These are phyloP conservation scores for Xylariaceae sp. DNA, from an alignment of 2,329 filamentous ascomycete genomes.

Conservation along the genomic window DNA sequence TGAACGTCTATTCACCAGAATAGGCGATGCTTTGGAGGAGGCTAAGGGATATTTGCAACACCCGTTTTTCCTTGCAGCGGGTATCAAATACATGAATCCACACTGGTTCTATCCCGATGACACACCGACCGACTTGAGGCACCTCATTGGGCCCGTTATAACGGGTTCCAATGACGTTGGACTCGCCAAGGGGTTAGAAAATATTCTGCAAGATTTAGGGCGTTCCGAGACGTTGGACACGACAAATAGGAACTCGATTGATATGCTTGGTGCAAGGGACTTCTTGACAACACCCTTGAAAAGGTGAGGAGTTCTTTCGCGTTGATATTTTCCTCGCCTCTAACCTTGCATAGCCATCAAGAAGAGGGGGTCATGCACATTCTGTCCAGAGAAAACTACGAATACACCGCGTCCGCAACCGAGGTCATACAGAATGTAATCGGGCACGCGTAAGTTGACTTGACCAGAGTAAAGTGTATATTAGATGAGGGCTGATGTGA, in stretches of 20 bases:
- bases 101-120: slow-evolving; percentile 6
- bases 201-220: too few relatives aligned
- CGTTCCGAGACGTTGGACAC: too few relatives aligned
- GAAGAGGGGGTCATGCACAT: slow-evolving; percentile 2
- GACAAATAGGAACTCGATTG: too few relatives aligned
- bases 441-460: too few relatives aligned
- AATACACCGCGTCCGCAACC: not conserved
- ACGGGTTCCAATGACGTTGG: too few relatives aligned
- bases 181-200: too few relatives aligned
- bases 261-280: too few relatives aligned
- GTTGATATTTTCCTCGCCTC: not conserved
- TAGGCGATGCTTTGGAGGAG: slow-evolving; percentile 6
- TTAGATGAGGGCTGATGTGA: not conserved
- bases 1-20: not conserved
- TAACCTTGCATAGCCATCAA: slow-evolving; percentile 2
- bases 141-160: too few relatives aligned
- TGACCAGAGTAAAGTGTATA: not conserved
- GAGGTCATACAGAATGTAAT: too few relatives aligned
- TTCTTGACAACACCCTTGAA: not conserved
- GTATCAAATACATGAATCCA: slow-evolving; percentile 5
- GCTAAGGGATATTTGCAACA: slow-evolving; percentile 6
- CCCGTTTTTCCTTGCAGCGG: slow-evolving; percentile 2
- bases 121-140: not conserved
- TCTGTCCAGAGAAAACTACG: slow-evolving; percentile 1
- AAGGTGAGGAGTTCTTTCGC: not conserved